Conservation (phyloP, 139 green algal species). For the Tetradesmus lagerheimii region DNA sequence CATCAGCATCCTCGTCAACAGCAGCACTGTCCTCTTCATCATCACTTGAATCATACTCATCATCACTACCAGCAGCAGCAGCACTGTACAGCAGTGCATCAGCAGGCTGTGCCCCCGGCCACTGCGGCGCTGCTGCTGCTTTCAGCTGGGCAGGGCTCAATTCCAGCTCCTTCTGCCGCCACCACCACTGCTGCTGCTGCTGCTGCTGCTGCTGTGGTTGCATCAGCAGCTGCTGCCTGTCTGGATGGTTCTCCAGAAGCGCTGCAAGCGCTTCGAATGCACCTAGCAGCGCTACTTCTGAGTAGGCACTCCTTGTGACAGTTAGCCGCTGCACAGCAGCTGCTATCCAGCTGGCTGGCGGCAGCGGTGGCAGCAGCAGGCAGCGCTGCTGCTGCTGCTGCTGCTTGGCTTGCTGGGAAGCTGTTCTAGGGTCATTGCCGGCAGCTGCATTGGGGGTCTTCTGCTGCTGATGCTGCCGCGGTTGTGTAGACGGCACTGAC, state of each 20-base stretch:
- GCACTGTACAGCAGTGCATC: not conserved
- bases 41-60: not conserved
- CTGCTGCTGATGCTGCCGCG: constrained; percentile 5
- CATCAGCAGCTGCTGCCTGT: constrained; percentile 12
- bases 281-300: constrained; percentile 11
- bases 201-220: constrained; percentile 26
- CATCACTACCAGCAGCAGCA: not conserved
- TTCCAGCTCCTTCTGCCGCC: not conserved
- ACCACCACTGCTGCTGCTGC: constrained; percentile 6
- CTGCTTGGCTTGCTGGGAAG: not conserved
- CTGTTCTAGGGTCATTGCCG: not conserved
- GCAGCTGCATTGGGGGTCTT: not conserved
- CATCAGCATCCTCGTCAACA: not conserved
- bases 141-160: not conserved
- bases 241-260: not conserved
- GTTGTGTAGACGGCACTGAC: not conserved
- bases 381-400: not conserved
- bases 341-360: constrained; percentile 5
- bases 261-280: not conserved
- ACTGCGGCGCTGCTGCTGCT: constrained; percentile 26
- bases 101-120: not conserved
- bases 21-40: not conserved
- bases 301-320: not conserved
- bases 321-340: constrained; percentile 14
- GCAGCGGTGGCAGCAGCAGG: constrained; percentile 2